Conservation (phyloP, 768 basidiomycete species). For the Cystofilobasidium capitatum region DNA sequence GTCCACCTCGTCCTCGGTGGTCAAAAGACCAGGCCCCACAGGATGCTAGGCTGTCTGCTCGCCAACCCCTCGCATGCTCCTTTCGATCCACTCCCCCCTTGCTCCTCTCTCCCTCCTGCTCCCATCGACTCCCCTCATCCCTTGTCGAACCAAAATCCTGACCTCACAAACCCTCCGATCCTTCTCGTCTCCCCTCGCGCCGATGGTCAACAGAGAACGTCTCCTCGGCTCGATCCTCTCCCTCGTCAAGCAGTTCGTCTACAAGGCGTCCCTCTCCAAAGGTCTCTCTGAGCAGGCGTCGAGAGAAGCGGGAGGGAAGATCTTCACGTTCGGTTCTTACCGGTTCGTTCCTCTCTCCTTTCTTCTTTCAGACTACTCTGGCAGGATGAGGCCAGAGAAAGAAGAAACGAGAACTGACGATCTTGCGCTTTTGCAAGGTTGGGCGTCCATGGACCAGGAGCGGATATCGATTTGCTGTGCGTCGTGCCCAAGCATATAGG, state of each 20-base stretch:
- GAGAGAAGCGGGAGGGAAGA: slow-evolving; percentile 86
- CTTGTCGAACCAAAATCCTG: no score
- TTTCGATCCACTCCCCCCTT: background rate
- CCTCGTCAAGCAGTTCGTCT: slow-evolving; percentile 87
- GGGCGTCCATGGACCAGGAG: slow-evolving; percentile 89
- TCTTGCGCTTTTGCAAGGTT: slow-evolving; percentile 44
- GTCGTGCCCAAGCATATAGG: slow-evolving; percentile 95
- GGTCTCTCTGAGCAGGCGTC: slow-evolving; percentile 85
- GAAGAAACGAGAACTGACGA: background rate
- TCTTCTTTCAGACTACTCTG: background rate
- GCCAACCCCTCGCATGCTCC: no score
- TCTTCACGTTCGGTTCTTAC: slow-evolving; percentile 98
- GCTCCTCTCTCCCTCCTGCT: background rate
- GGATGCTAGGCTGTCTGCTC: no score
- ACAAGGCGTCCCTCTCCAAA: slow-evolving; percentile 60
- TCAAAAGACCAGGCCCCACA: no score
- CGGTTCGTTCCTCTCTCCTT: slow-evolving; percentile 37
- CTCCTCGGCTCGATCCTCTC: slow-evolving; percentile 81
- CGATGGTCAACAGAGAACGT: slow-evolving; percentile 56
- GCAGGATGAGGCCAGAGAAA: background rate
- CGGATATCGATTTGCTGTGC: slow-evolving; percentile 96
- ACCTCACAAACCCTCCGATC: slow-evolving; percentile 7
- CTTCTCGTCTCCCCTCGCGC: background rate
- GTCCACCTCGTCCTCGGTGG: no score
- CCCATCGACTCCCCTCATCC: no score